Conservation (phyloP, 2,329 filamentous ascomycete genomes). For the Immersiporthe knoxdaviesiana region DNA sequence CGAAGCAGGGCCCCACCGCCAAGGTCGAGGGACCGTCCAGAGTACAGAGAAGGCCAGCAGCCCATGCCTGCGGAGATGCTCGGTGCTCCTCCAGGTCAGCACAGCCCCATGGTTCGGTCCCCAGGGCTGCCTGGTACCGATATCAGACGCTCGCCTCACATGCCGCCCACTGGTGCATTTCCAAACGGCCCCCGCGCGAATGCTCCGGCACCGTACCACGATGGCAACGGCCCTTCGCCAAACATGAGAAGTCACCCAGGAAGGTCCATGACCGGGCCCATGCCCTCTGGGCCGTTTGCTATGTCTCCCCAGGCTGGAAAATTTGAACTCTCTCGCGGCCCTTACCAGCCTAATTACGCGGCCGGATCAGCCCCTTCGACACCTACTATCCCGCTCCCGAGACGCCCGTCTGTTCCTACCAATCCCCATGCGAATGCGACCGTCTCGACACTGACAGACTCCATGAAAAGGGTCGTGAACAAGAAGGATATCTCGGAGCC, state of each 20-base stretch:
- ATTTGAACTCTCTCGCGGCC: constrained; percentile 37
- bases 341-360: constrained; percentile 36
- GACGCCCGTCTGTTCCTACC: constrained; percentile 41
- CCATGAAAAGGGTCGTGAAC: constrained; percentile 47
- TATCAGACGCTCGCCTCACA: constrained; percentile 51
- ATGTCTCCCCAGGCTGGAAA: constrained; percentile 45
- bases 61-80: constrained; percentile 28
- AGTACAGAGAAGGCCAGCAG: constrained; percentile 43
- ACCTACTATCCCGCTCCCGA: constrained; percentile 37
- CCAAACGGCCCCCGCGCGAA: constrained; percentile 34
- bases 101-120: constrained; percentile 43
- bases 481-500: constrained; percentile 57
- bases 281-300: constrained; percentile 48
- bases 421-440: constrained; percentile 35
- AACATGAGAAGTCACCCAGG: constrained; percentile 41
- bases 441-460: constrained; percentile 42
- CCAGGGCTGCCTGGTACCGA: constrained; percentile 54
- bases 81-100: constrained; percentile 37
- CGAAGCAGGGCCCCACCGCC: constrained; percentile 45
- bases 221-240: constrained; percentile 37
- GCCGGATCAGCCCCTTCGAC: constrained; percentile 41
- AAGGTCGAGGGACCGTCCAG: constrained; percentile 43
- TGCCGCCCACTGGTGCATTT: constrained; percentile 49
- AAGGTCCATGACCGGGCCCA: constrained; percentile 39
- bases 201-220: constrained; percentile 33